phyloP scores from a whole-genome alignment of 2,329 filamentous ascomycete species.

The Sclerotiophoma versabilis region DNA sequence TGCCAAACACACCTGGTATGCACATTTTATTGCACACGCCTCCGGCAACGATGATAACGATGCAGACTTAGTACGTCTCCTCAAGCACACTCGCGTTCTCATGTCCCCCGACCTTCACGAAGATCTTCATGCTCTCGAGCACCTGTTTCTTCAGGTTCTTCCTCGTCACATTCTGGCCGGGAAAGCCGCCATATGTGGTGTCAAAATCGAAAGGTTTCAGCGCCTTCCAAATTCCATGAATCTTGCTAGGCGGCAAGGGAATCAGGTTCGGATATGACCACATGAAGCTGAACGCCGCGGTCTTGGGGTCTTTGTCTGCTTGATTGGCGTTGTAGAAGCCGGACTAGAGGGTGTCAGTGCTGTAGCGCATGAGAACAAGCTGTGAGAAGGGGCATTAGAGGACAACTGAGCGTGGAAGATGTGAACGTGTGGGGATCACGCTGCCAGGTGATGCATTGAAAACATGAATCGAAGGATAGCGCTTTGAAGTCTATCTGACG shows the following conservation, averaged over 20 bases:
- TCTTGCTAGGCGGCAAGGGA: constrained; percentile 68
- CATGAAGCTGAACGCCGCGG: constrained; percentile 70
- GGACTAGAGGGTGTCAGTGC: constrained; percentile 28
- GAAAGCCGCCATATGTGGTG: constrained; percentile 72
- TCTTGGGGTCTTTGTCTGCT: constrained; percentile 52
- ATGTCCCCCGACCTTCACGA: constrained; percentile 63
- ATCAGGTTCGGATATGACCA: constrained; percentile 70
- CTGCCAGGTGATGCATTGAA: too few species aligned
- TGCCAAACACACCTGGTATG: too few species aligned
- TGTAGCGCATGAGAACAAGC: not conserved
- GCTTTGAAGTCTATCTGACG: too few species aligned
- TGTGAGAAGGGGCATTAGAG: not conserved
- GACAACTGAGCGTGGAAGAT: too few species aligned
- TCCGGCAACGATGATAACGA: too few species aligned
- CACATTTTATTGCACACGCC: too few species aligned
- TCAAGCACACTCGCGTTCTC: constrained; percentile 50
- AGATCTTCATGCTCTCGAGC: constrained; percentile 79
- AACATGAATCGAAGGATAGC: too few species aligned
- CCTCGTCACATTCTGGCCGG: constrained; percentile 66
- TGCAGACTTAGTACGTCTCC: constrained; percentile 23
- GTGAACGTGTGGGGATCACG: too few species aligned
- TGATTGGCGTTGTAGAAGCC: constrained; percentile 50
- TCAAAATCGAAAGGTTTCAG: constrained; percentile 68
- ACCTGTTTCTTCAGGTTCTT: constrained; percentile 68
- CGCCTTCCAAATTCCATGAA: constrained; percentile 73